Percentiles rank a stretch among this genome's conserved stretches.
Conservation (phyloP, 2,329 filamentous ascomycete genomes). For the Ilyonectria robusta region DNA sequence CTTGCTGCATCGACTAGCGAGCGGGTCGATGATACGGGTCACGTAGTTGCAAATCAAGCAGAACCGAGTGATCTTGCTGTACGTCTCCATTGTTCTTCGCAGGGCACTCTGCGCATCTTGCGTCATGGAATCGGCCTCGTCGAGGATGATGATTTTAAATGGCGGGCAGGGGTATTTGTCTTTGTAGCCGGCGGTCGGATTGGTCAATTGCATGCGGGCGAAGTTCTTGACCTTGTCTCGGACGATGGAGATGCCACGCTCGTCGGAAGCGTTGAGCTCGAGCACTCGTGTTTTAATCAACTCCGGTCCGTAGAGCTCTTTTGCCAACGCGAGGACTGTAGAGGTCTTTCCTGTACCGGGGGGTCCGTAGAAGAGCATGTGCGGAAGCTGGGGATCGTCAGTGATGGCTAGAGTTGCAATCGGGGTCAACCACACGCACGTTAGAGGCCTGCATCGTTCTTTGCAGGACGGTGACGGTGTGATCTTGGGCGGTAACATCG, state of each 20-base stretch:
- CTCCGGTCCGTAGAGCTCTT: conserved; percentile 96
- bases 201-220: conserved; percentile 92
- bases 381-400: conserved; percentile 74
- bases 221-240: conserved; percentile 99
- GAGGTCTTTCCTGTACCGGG: conserved; percentile 98
- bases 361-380: conserved; percentile 99
- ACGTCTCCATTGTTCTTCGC: conserved; percentile 97
- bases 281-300: conserved; percentile 95
- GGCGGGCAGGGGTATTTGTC: conserved; percentile 90
- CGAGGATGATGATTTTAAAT: conserved; percentile 98
- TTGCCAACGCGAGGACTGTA: conserved; percentile 95
- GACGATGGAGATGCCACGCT: conserved; percentile 97
- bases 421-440: conserved; percentile 59
- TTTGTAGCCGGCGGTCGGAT: conserved; percentile 79
- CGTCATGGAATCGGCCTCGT: conserved; percentile 99
- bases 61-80: conserved; percentile 95
- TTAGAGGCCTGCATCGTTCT: conserved; percentile 96
- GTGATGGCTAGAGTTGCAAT: conserved; percentile 14
- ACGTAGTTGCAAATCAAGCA: conserved; percentile 99
- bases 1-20: conserved; percentile 94
- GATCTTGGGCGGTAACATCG: conserved; percentile 97
- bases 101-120: conserved; percentile 96
- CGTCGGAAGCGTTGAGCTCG: conserved; percentile 98
- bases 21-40: conserved; percentile 95
- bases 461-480: conserved; percentile 93